phyloP scores from a whole-genome alignment of 257 asterid species.

The Eustoma russellianum region DNA sequence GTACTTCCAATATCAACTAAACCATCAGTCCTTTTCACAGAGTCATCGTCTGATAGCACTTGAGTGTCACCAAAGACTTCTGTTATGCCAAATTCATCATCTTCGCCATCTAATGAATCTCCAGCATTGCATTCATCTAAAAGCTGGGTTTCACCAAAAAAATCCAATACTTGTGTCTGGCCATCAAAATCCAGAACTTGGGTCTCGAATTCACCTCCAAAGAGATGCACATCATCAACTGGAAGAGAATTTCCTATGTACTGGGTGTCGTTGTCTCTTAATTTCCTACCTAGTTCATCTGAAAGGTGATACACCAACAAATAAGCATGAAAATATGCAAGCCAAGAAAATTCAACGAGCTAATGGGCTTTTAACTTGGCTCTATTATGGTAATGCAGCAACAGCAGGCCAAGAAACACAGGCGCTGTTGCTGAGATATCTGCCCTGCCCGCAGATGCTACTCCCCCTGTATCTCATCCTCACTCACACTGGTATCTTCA shows the following conservation, averaged over 20 bases:
- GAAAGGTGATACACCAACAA: neutral
- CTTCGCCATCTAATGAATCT: slow-evolving; percentile 25
- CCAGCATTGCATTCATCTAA: slow-evolving; percentile 25
- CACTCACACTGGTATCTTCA: slow-evolving; percentile 54
- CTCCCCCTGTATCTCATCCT: slow-evolving; percentile 62
- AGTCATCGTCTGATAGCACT: slow-evolving; percentile 30
- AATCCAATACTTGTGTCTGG: slow-evolving; percentile 11
- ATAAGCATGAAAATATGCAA: neutral
- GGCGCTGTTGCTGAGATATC: too few species aligned
- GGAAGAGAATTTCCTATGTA: slow-evolving; percentile 22
- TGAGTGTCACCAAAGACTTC: slow-evolving; percentile 41
- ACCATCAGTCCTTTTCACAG: slow-evolving; percentile 14
- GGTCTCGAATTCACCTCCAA: slow-evolving; percentile 50
- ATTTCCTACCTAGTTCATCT: slow-evolving; percentile 21
- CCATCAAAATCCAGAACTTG: slow-evolving; percentile 13
- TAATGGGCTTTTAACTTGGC: too few species aligned
- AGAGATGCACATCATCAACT: slow-evolving; percentile 33
- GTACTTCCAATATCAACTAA: slow-evolving; percentile 18
- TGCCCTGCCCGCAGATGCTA: slow-evolving; percentile 38
- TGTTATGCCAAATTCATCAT: slow-evolving; percentile 24
- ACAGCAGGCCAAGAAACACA: too few species aligned
- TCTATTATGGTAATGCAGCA: too few species aligned
- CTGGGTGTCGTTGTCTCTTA: slow-evolving; percentile 16
- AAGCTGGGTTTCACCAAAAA: slow-evolving; percentile 50
- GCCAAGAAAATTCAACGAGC: neutral